Evolutionary conservation across 768 basidiomycete genomes (phyloP), one percentile per base, ranked within the genome.

Genomic region (Hypholoma fasciculare): DNA sequence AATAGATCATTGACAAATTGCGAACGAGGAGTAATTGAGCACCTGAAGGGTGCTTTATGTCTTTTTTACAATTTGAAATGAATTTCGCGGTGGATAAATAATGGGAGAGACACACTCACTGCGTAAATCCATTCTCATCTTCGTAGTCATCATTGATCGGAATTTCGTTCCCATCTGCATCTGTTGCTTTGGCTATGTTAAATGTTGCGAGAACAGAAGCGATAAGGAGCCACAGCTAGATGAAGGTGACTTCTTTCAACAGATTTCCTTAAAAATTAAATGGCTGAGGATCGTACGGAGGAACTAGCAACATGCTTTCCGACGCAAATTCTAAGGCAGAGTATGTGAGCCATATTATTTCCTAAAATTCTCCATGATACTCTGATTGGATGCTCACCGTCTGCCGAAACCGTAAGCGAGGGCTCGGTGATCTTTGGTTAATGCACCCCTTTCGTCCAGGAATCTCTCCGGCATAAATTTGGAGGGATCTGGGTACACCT

Each of bases 171-270:
- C 71, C 71, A n/a, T 65, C 53, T 20, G 56, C 58, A 49, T 73
- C 71, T 2, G 68, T 58, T 4, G 66, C 60, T 13, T 70, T 67
- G 1, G 53, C 20, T 42, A 76, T 67, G 46, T 69, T 36, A 62
- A 69, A 76, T 20, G 65, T 52, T 17, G 64, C 62, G 13, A 76
- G 64, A 16, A 76, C 60, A 4, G 69, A 64, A 3, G 70, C 67
- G 7, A 68, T 60, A 4, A 55, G 49, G 12, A 72, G 40, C 60
- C 62, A 73, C 19, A 73, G 46, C 57, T 58, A 12, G 3, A 23
- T 14, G 16, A 12, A 2, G 2, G 34, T 37, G 3, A 23, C n/a
- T n/a, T n/a, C n/a, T n/a, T 9, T 17, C 8, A 17, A 20, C 4
- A 1, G 23, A n/a, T 11, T n/a, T 9, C 14, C 17, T 4, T 19